Conservation (phyloP, 306 rosid species). For the Clitoria ternatea region DNA sequence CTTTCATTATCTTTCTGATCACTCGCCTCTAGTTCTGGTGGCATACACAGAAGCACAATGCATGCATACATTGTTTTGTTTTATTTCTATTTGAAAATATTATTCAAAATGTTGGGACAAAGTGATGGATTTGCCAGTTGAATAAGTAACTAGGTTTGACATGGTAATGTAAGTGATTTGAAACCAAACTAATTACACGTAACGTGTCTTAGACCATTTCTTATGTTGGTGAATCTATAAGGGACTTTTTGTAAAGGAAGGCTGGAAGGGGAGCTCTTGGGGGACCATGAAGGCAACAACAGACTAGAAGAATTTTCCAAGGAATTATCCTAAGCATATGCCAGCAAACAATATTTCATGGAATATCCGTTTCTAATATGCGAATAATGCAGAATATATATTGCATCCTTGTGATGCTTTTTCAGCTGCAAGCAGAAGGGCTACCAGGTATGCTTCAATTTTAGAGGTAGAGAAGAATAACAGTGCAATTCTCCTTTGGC, state of each 20-base stretch:
- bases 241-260: neutral
- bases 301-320: neutral
- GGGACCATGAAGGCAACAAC: constrained; percentile 20
- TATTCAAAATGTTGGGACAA: neutral
- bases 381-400: constrained; percentile 17
- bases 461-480: constrained; percentile 19
- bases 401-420: neutral
- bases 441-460: neutral
- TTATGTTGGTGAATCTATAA: neutral
- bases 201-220: neutral
- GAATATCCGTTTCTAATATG: constrained; percentile 28
- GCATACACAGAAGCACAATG: neutral
- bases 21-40: neutral
- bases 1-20: neutral
- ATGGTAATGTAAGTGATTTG: neutral
- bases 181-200: neutral
- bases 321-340: constrained; percentile 32
- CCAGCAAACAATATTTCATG: neutral
- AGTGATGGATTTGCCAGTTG: neutral
- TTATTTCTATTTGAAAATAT: neutral
- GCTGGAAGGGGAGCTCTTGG: constrained; percentile 1
- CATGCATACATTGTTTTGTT: neutral
- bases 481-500: constrained; percentile 38
- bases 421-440: neutral
- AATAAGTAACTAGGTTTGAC: neutral